A percentile compares a stretch with the other conserved stretches of the same genome.
Conservation (phyloP, 225 moss, liverwort and hornwort species). For the Pleurozium schreberi region DNA sequence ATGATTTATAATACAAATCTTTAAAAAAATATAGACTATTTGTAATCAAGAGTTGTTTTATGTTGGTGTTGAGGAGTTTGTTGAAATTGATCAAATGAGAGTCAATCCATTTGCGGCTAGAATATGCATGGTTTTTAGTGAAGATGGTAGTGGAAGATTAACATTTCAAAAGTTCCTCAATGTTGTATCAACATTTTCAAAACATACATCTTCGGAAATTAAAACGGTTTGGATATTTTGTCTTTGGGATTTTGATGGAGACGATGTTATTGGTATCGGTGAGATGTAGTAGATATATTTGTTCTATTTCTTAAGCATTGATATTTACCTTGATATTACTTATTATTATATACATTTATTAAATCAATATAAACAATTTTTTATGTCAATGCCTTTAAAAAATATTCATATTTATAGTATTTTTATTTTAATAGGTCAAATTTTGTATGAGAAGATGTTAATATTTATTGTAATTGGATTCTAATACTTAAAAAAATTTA, state of each 20-base stretch:
- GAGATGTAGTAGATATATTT: neutral
- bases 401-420: no score
- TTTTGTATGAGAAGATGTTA: neutral
- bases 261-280: conserved; percentile 60
- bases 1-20: fast-evolving
- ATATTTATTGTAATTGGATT: no score
- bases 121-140: conserved; percentile 82
- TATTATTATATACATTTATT: no score
- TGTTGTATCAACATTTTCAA: conserved; percentile 60
- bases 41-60: neutral
- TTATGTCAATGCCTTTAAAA: no score
- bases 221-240: conserved; percentile 79
- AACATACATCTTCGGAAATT: conserved; percentile 40
- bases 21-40: neutral
- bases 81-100: conserved; percentile 75
- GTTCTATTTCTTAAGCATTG: neutral
- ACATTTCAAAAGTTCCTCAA: conserved; percentile 75
- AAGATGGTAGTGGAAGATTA: conserved; percentile 69
- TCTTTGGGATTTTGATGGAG: conserved; percentile 95
- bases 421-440: neutral
- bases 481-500: neutral
- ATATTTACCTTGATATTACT: neutral
- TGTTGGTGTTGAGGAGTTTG: conserved; percentile 43
- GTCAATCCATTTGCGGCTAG: conserved; percentile 80
- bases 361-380: no score